phyloP scores from a whole-genome alignment of 1,284 basidiomycete genomes.

The Irpex rosettiformis region DNA sequence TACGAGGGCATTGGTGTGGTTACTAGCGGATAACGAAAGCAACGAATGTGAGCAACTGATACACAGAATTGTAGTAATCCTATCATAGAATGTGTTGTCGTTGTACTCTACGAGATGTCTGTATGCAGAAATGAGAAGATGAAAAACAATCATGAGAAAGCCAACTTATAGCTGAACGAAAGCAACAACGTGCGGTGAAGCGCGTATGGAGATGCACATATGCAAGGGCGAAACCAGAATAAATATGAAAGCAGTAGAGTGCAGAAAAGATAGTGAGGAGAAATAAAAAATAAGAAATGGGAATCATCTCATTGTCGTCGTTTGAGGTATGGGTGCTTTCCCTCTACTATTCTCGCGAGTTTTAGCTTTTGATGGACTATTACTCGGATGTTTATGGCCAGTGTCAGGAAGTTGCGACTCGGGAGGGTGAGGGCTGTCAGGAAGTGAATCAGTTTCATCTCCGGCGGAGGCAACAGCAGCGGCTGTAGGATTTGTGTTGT shows the following conservation, averaged over 20 bases:
- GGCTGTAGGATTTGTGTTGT: conserved; percentile 21
- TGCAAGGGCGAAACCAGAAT: background rate
- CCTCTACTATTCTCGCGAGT: background rate
- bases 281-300: background rate
- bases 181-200: background rate
- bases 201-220: background rate
- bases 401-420: background rate
- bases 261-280: background rate
- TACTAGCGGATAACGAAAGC: conserved; percentile 5
- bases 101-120: background rate
- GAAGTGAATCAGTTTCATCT: background rate
- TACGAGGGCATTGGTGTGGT: background rate
- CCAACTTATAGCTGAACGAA: too few relatives aligned
- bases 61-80: background rate
- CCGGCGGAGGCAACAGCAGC: background rate
- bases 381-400: background rate
- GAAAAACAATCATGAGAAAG: background rate
- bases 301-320: background rate
- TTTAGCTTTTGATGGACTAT: background rate
- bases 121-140: too few relatives aligned
- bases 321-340: background rate
- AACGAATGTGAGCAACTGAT: conserved; percentile 3
- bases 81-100: background rate
- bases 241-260: background rate
- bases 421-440: background rate